Evolutionary conservation across 2,329 filamentous ascomycete genomes (phyloP), one percentile per base, ranked within the genome.

Genomic region (Pseudocercospora eumusae): DNA sequence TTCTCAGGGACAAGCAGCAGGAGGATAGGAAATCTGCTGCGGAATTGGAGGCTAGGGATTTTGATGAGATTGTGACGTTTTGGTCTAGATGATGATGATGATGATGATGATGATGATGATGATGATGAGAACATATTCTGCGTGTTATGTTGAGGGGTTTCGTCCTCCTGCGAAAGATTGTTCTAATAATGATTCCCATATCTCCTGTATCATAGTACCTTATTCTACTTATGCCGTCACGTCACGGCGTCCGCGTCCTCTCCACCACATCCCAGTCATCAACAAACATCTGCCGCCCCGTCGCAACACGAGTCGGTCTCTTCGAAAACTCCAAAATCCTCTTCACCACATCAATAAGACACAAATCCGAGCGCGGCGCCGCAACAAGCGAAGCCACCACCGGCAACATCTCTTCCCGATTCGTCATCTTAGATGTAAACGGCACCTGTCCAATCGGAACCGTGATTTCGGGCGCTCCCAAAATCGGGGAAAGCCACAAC

Each of bases 401-500:
- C 1, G 55, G 55, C 11, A 57, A 15, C 31, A 9, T 25, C 18
- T 57, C 55, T 40, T 44, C 10, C 4, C 15, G 25, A 8, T n/a
- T 7, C 2, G 54, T 20, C 13, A 56, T 56, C 4, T 20, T 9
- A 1, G 61, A 63, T 13, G 31, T n/a, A 23, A 57, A 63, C 1
- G 61, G 42, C 1, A 63, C 31, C 40, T 63, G 61, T 3, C 52
- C 61, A 11, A 63, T 57, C 27, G 61, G 56, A 13, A 56, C 23
- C 13, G 57, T 45, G 18, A 45, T 20, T 20, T 45, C 42, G 18
- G 61, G 61, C 23, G 47, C 54, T 1, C 47, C 58, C 3, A 60
- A 28, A 5, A 64, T 49, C 13, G 61, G 58, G 5, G 61, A 21
- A 2, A 64, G 13, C 50, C 52, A 55, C 2, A 60, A 27, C 23